Base-by-base conservation (phyloP, 2,329 filamentous ascomycete species). In the Mycosphaerella arachidis region DNA sequence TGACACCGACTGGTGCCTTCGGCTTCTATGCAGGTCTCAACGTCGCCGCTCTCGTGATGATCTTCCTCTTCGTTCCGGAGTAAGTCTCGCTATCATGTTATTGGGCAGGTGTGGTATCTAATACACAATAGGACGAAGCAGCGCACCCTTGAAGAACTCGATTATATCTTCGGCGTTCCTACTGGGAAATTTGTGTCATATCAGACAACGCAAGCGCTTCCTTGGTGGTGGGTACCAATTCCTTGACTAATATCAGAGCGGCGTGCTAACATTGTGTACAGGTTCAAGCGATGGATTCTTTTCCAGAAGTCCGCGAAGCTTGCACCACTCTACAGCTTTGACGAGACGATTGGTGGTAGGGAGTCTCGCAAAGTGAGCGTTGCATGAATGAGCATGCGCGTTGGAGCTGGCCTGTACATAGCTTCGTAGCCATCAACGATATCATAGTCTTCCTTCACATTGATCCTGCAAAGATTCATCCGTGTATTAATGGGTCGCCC, bases 1-100 rank as follows among this genome's bases (percentile, higher is more conserved):
- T 85, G 72, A 80, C 75, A 4, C 75, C 81, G 0, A 78, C 79
- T 3, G 82, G 82, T 5, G 82, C 84, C 1, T 87, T 87, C 65
- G 76, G 77, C 7, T 84, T 80, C 77, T 84, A 84, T 64, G 82
- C 81, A 0, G 79, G 73, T 0, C 81, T 81, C 76, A 83, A 82
- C 68, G 63, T 83, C n/a, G 73, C 82, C 24, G 81, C 80, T 3
- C 83, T 80, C 75, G 20, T 82, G 71, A 74, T 81, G 70, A 75
- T 77, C 70, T 67, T 79, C 75, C 60, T 82, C 13, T 82, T 82
- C 66, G 70, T 83, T 48, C 80, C 76, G 0, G 81, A 83, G 66
- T 43, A 43, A 12, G 37, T 43, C 10, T n/a, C 37, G 10, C 37
- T 43, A 12, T 4, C 2, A 43, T 12, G n/a, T 43, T n/a, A 43